A percentile compares a stretch with the other conserved stretches of the same genome.
These are phyloP conservation scores for Populus hybrid DNA, from an alignment of 441 rosid genomes.

Conservation along the genomic window DNA sequence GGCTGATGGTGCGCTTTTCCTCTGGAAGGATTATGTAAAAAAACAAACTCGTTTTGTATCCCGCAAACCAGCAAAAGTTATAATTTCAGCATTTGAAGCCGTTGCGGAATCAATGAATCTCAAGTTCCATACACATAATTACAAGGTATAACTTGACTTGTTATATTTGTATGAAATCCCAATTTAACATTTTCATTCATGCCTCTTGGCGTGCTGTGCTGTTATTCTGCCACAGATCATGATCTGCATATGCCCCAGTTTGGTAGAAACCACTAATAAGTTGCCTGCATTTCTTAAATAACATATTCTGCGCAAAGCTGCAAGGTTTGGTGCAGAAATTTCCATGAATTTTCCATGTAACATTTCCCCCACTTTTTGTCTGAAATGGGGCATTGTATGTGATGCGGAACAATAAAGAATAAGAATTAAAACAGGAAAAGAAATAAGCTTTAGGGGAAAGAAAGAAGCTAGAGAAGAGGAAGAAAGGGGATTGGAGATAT, in stretches of 20 bases:
- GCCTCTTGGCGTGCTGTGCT: neutral
- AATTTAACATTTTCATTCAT: neutral
- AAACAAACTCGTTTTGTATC: constrained; percentile 92
- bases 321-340: neutral
- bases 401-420: too few relatives aligned
- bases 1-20: constrained; percentile 4
- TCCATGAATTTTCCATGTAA: neutral
- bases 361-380: neutral
- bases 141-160: constrained; percentile 45
- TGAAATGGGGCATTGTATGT: neutral
- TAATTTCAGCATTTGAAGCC: constrained; percentile 63
- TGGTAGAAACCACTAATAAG: neutral
- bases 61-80: constrained; percentile 55
- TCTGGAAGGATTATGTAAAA: constrained; percentile 67
- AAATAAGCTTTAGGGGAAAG: too few relatives aligned
- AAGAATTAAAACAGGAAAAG: too few relatives aligned
- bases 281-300: neutral
- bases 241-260: neutral
- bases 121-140: constrained; percentile 64
- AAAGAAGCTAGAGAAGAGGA: too few relatives aligned
- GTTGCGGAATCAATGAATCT: constrained; percentile 65
- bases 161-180: neutral
- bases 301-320: neutral
- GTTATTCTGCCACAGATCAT: neutral
- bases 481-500: too few relatives aligned